Percentiles rank a stretch among this genome's conserved stretches.
Evolutionary conservation across 352 stramenopile species (phyloP).

Genomic region (Phytophthora tubulina): DNA sequence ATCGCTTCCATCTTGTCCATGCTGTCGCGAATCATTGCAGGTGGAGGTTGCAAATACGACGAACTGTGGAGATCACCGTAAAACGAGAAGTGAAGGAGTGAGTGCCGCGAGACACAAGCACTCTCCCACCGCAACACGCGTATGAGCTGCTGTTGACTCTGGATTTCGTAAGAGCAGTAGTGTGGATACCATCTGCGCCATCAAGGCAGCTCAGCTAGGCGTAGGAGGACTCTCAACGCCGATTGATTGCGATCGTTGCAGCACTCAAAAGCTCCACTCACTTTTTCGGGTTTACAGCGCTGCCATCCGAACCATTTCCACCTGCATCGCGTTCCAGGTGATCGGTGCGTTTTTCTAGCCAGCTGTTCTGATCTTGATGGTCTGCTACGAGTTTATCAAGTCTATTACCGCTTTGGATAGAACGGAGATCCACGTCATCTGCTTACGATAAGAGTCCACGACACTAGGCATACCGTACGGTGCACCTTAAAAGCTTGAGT

Average conservation of each 20-base stretch:
- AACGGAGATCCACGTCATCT: conserved; percentile 15
- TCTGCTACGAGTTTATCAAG: not conserved
- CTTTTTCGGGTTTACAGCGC: conserved; percentile 16
- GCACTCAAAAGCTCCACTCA: not conserved
- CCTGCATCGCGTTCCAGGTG: conserved; percentile 2
- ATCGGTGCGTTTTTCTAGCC: conserved; percentile 21
- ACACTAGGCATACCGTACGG: conserved; percentile 16
- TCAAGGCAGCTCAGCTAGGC: not conserved
- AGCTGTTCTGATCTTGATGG: conserved; percentile 14
- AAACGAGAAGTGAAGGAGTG: conserved; percentile 26
- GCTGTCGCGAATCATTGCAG: conserved; percentile 30
- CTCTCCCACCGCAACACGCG: conserved; percentile 20
- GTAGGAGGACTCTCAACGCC: not conserved
- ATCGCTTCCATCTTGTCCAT: conserved; percentile 33
- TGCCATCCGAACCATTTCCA: conserved; percentile 18
- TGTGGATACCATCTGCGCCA: conserved; percentile 17
- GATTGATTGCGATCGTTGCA: conserved; percentile 7
- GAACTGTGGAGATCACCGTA: conserved; percentile 25
- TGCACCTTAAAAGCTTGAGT: not conserved
- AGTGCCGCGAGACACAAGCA: not conserved
- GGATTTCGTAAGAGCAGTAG: conserved; percentile 13
- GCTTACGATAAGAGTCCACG: conserved; percentile 32
- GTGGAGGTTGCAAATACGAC: conserved; percentile 9
- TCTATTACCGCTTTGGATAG: conserved; percentile 27
- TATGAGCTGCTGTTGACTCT: conserved; percentile 5